Conservation (phyloP, 2,329 filamentous ascomycete species). For the Penicillium occitanis region DNA sequence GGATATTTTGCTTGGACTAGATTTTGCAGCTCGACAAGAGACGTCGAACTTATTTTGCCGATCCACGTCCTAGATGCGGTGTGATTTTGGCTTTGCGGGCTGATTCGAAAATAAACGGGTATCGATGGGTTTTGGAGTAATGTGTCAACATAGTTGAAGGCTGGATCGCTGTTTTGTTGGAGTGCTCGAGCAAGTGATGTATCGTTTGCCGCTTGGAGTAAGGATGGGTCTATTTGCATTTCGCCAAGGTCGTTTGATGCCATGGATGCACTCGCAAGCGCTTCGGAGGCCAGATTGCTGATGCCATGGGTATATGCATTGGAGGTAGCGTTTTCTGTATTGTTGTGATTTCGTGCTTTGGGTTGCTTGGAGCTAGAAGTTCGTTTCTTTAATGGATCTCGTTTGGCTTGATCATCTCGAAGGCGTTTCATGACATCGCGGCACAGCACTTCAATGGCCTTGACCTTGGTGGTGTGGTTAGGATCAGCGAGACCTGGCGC, state of each 20-base stretch:
- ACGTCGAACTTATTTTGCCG: constrained; percentile 58
- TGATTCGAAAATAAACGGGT: constrained; percentile 68
- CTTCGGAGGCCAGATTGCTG: constrained; percentile 46
- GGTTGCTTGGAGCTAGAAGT: constrained; percentile 27
- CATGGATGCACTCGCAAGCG: constrained; percentile 43
- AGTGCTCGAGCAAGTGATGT: constrained; percentile 41
- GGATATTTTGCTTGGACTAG: constrained; percentile 62
- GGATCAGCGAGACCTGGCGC: constrained; percentile 53
- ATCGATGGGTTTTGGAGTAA: constrained; percentile 44
- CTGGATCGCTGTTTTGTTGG: constrained; percentile 33
- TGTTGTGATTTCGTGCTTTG: constrained; percentile 24
- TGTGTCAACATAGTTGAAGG: constrained; percentile 40
- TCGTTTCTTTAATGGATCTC: constrained; percentile 50
- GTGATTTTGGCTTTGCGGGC: constrained; percentile 60
- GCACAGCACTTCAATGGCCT: constrained; percentile 69
- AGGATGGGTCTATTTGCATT: constrained; percentile 63
- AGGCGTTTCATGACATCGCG: constrained; percentile 76
- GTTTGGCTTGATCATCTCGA: constrained; percentile 64
- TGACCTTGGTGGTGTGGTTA: constrained; percentile 56
- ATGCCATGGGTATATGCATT: constrained; percentile 38
- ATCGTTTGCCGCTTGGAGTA: constrained; percentile 58
- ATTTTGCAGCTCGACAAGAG: constrained; percentile 63
- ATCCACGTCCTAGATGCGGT: constrained; percentile 59
- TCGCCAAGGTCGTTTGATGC: constrained; percentile 47
- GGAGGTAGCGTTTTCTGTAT: constrained; percentile 27